Evolutionary conservation across 1,139 yeast species (phyloP).

Genomic region (Geotrichum phurueaensis): DNA sequence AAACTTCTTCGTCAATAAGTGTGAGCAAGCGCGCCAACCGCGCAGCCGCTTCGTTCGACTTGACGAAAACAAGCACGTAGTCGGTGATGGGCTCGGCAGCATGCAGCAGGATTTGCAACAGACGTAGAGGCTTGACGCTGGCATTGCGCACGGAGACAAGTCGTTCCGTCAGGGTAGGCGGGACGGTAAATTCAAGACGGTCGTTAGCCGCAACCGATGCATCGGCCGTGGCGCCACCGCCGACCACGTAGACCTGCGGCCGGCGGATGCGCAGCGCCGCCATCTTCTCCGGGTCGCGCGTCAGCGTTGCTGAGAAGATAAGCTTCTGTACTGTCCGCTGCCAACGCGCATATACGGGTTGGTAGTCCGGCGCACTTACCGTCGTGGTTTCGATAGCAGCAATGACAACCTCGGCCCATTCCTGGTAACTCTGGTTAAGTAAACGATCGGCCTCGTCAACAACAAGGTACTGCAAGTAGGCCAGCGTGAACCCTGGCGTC

Average conservation of each 20-base stretch:
- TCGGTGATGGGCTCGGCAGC: constrained; percentile 23
- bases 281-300: constrained; percentile 86
- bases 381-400: constrained; percentile 39
- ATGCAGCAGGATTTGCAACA: constrained; percentile 41
- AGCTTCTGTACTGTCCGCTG: constrained; percentile 47
- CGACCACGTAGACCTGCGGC: constrained; percentile 70
- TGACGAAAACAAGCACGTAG: constrained; percentile 60
- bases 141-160: constrained; percentile 28
- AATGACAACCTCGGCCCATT: constrained; percentile 77
- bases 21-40: constrained; percentile 60
- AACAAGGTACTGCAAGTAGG: constrained; percentile 59
- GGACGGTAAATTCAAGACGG: constrained; percentile 46
- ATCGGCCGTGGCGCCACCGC: constrained; percentile 31
- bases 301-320: constrained; percentile 87
- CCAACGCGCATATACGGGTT: constrained; percentile 23
- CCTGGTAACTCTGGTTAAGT: constrained; percentile 84
- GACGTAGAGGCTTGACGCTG: constrained; percentile 63
- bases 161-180: constrained; percentile 34
- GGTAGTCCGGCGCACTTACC: constrained; percentile 7
- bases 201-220: constrained; percentile 46
- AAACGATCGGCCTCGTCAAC: constrained; percentile 94
- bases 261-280: constrained; percentile 59
- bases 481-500: constrained; percentile 36
- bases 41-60: constrained; percentile 80
- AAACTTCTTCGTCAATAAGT: constrained; percentile 38